Base-by-base conservation (phyloP, 495 filamentous ascomycete genomes). In the Penicillium argentinense region DNA sequence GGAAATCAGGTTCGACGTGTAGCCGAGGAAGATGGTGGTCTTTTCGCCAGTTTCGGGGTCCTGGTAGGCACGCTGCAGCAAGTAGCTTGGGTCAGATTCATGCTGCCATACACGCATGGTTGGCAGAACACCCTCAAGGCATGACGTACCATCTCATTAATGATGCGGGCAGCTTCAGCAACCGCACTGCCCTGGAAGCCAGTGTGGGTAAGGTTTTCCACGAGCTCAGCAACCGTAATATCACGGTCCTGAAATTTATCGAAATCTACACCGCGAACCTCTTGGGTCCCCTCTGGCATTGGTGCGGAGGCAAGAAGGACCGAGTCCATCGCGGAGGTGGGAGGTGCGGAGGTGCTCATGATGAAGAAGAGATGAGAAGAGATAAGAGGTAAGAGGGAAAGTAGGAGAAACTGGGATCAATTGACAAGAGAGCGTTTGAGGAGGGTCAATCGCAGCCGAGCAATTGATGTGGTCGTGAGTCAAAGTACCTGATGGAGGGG, bases 1-100 rank as follows among this genome's bases (percentile, higher is more conserved):
- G 1, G 93, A 97, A 54, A 98, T 95, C 43, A 99, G 74, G 63
- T 99, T 97, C 14, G 87, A 93, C 19, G 93, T 97, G 68, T 95
- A 99, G 30, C 95, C 95, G 14, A 97, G 84, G 70, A 97, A 97
- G 62, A 97, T 92, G 36, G 91, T 97, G 6, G 90, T 91, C 54
- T 77, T 79, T 11, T 83, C 77, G 21, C 75, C 77, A 3, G 85
- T 86, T 57, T 87, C 84, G 0, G 86, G 81, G 56, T 95, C 83
- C 27, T 77, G 73, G 76, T 84, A 97, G 14, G 81, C 72, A 43
- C 88, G 79, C 89, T 92, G 54, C 19, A 17, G 14, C 47, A 12
- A 42, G 9, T 24, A 39, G 18, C 12, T 21, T 7, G 22, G 4
- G 24, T 18, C 40, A 9, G 26, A 41, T 13, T 32, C 28, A 28